phyloP scores from a whole-genome alignment of 768 basidiomycete species.

The Panaeolus cyanescens region DNA sequence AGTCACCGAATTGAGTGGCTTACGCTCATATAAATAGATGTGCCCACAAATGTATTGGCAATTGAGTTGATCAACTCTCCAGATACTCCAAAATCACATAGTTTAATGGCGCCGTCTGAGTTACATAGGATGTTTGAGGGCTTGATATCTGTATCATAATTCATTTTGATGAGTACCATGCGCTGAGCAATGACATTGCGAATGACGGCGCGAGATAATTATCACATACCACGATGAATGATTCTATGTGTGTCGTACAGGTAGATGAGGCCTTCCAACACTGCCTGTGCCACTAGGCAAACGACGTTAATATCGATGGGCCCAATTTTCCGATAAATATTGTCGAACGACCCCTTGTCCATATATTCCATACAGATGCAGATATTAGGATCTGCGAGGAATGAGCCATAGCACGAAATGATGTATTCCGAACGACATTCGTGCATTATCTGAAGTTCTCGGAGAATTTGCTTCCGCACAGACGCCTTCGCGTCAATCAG shows the following conservation, averaged over 20 bases:
- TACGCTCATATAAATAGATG: slow-evolving; percentile 99
- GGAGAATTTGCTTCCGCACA: slow-evolving; percentile 95
- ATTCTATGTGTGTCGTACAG: slow-evolving; percentile 97
- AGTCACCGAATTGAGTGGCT: slow-evolving; percentile 25
- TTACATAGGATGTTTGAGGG: slow-evolving; percentile 97
- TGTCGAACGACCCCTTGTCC: slow-evolving; percentile 93
- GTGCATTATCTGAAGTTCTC: slow-evolving; percentile 99
- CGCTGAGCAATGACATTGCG: background rate
- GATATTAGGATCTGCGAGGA: slow-evolving; percentile 95
- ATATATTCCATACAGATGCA: slow-evolving; percentile 98
- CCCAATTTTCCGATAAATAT: slow-evolving; percentile 93
- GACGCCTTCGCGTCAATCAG: slow-evolving; percentile 95
- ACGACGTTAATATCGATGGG: slow-evolving; percentile 91
- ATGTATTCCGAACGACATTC: slow-evolving; percentile 93
- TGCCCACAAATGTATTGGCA: slow-evolving; percentile 98
- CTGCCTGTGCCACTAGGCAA: slow-evolving; percentile 91
- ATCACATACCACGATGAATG: slow-evolving; percentile 88
- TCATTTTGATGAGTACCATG: background rate
- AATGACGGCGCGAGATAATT: background rate
- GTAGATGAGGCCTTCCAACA: slow-evolving; percentile 93
- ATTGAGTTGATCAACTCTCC: slow-evolving; percentile 99
- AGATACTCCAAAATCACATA: slow-evolving; percentile 98
- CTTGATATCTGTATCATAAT: slow-evolving; percentile 85
- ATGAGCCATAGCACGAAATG: slow-evolving; percentile 96
- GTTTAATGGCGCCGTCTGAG: slow-evolving; percentile 94